Evolutionary conservation across 805 yeast genomes (phyloP), one percentile per base, ranked within the genome.

Genomic region (Zygotorulaspora danielsina): DNA sequence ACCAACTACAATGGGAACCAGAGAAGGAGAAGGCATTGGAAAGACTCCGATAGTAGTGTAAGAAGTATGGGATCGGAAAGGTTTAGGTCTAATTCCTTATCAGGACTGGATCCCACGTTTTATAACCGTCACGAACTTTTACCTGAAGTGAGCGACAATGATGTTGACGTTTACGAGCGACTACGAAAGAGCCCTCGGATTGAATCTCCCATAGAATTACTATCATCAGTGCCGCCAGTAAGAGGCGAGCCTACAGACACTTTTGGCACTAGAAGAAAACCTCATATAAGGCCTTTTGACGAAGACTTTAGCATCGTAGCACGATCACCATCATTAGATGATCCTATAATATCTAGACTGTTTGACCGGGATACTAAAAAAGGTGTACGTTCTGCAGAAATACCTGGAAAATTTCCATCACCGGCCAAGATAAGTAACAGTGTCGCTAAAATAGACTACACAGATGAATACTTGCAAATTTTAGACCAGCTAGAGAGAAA

Each of bases 341-440:
- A 53, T 27, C 56, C 57, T 2, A 25, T 57, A n/a, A 33, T 57
- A 18, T 51, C 56, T 7, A 50, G 38, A 28, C 42, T 57, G 7
- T 53, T 57, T 21, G 45, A 44, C 12, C 45, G 39, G 31, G 36
- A 32, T 4, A 27, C 26, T 12, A 20, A 27, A 15, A 27, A 31
- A 5, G 38, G n/a, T 6, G 26, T 13, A 13, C 20, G 24, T 4
- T 28, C 20, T 6, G 19, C 31, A 11, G 32, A 39, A 2, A 29
- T 57, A 13, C 65, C 65, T 3, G 65, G 65, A 8, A 57, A 57
- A 36, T 60, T 56, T 31, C 62, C 63, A n/a, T 51, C 61, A 2
- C 61, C 63, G 15, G 19, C 21, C 12, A 48, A 46, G 28, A 35
- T 18, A 5, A 30, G 29, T 5, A 27, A 32, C 21, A 32, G 9